Percentiles rank a stretch among this genome's conserved stretches.
Evolutionary conservation across 768 basidiomycete species (phyloP).

Genomic region (Saitozyma podzolica): DNA sequence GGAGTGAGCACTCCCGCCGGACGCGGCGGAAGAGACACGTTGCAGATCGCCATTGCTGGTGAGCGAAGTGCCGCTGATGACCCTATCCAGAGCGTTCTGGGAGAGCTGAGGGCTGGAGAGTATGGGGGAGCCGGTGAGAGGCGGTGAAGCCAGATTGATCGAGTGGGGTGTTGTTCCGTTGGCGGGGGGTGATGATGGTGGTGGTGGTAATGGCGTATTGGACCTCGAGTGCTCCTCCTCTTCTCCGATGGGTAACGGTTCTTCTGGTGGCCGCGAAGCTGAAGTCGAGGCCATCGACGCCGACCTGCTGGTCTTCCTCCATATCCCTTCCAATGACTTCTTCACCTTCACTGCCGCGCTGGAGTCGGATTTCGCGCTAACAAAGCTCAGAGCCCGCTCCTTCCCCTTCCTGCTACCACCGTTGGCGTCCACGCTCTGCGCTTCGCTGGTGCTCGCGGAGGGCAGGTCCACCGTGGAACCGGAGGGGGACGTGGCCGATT

Average conservation of each 20-base stretch:
- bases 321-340: conserved; percentile 32
- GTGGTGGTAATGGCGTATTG: conserved; percentile 8
- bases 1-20: conserved; percentile 1
- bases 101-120: too few relatives aligned
- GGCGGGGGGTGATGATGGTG: not conserved
- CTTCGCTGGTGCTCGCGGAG: too few relatives aligned
- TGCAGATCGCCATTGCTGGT: not conserved
- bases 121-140: too few relatives aligned
- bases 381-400: conserved; percentile 37
- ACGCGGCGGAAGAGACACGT: conserved; percentile 4
- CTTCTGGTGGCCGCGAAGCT: not conserved
- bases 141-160: too few relatives aligned
- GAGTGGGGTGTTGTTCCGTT: too few relatives aligned
- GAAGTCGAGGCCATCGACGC: not conserved
- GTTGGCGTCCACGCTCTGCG: too few relatives aligned
- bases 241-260: not conserved
- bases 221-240: not conserved
- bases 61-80: not conserved
- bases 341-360: conserved; percentile 20
- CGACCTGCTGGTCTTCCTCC: conserved; percentile 14
- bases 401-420: conserved; percentile 27
- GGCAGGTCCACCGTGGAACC: too few relatives aligned
- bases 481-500: not conserved
- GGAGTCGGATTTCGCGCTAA: conserved; percentile 26
- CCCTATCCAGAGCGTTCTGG: too few relatives aligned